Percentiles rank a stretch among this genome's conserved stretches.
Evolutionary conservation across 2,329 filamentous ascomycete species (phyloP).

Genomic region (Geosmithia putterillii): DNA sequence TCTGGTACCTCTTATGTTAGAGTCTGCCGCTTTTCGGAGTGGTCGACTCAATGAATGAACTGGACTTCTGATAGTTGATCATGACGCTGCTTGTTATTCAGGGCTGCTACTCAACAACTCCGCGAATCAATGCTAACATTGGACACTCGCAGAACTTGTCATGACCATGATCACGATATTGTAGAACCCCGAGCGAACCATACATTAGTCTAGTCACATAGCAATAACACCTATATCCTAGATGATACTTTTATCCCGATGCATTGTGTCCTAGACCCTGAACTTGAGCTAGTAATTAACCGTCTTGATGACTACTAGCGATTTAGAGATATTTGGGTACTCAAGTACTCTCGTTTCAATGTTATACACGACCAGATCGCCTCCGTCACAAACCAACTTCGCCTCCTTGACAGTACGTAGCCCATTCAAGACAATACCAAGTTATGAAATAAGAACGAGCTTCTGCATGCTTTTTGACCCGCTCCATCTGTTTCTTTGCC

Average conservation of each 20-base stretch:
- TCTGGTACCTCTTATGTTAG: constrained; percentile 99
- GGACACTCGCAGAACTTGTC: neutral
- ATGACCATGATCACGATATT: neutral
- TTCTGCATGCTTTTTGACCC: neutral
- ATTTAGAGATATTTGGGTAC: neutral
- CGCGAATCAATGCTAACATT: neutral
- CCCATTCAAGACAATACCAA: neutral
- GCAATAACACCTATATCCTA: neutral
- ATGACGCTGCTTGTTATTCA: neutral
- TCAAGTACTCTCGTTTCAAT: neutral
- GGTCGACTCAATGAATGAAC: constrained; percentile 68
- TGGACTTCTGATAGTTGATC: constrained; percentile 61
- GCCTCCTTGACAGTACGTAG: neutral
- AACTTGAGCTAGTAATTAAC: too few relatives aligned
- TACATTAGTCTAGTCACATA: neutral
- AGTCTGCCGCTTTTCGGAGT: constrained; percentile 23
- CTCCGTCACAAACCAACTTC: neutral
- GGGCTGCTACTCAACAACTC: neutral
- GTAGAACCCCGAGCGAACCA: neutral
- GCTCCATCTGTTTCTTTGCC: neutral
- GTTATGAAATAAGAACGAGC: neutral
- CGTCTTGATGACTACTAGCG: too few relatives aligned
- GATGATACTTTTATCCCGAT: too few relatives aligned
- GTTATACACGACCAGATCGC: neutral
- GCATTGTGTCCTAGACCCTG: too few relatives aligned